These are phyloP conservation scores for Saposhnikovia divaricata DNA, from an alignment of 129 eudicot species.

Conservation along the genomic window DNA sequence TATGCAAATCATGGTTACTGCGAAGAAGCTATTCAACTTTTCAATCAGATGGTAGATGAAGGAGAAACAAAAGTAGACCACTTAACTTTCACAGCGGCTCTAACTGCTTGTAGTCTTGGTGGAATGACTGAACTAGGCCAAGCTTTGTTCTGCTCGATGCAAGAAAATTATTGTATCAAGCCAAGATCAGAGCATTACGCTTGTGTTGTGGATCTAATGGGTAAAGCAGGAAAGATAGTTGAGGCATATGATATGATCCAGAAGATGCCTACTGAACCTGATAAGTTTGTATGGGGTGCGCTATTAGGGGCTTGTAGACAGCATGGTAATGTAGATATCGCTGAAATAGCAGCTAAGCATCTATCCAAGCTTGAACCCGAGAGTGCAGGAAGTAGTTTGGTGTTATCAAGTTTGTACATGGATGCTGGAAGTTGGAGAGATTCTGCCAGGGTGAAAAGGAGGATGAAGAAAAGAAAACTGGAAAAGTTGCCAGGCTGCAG, in stretches of 20 bases:
- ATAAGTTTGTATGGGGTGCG: slow-evolving; percentile 80
- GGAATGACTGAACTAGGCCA: slow-evolving; percentile 55
- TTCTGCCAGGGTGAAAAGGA: slow-evolving; percentile 44
- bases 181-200: slow-evolving; percentile 85
- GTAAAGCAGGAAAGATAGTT: slow-evolving; percentile 50
- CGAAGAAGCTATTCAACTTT: slow-evolving; percentile 45
- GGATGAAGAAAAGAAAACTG: slow-evolving; percentile 58
- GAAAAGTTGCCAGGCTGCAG: slow-evolving; percentile 50
- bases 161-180: slow-evolving; percentile 37
- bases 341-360: slow-evolving; percentile 56
- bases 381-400: slow-evolving; percentile 53
- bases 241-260: slow-evolving; percentile 56
- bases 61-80: slow-evolving; percentile 44
- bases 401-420: slow-evolving; percentile 56
- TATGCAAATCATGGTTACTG: slow-evolving; percentile 72
- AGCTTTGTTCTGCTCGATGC: slow-evolving; percentile 49
- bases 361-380: slow-evolving; percentile 66
- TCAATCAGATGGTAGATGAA: slow-evolving; percentile 45
- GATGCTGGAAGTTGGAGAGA: slow-evolving; percentile 60
- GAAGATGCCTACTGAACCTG: slow-evolving; percentile 57
- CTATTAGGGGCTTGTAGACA: slow-evolving; percentile 70
- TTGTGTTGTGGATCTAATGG: slow-evolving; percentile 67
- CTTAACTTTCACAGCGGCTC: slow-evolving; percentile 61
- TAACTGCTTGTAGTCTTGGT: slow-evolving; percentile 69
- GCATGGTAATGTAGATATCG: slow-evolving; percentile 51